phyloP scores from a whole-genome alignment of 768 basidiomycete species.

The Termitomyces sp. region DNA sequence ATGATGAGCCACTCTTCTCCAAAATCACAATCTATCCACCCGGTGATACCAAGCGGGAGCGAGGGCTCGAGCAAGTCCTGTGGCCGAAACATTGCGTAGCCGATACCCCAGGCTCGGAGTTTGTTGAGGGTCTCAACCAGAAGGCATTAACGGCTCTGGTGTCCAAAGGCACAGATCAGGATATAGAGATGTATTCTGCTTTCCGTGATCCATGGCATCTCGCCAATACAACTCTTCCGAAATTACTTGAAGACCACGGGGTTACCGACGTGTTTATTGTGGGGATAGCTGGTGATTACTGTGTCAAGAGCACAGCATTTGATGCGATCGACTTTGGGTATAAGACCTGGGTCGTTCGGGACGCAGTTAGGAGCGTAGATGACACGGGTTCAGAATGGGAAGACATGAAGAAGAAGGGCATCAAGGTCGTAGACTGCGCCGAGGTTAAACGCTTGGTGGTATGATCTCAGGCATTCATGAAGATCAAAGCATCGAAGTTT shows the following conservation, averaged over 20 bases:
- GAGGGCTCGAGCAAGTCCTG: slow-evolving; percentile 48
- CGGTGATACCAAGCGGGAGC: slow-evolving; percentile 25
- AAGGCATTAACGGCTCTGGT: slow-evolving; percentile 38
- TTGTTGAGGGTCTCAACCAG: slow-evolving; percentile 50
- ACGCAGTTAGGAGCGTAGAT: slow-evolving; percentile 43
- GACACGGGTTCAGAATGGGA: slow-evolving; percentile 30
- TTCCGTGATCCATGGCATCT: slow-evolving; percentile 59
- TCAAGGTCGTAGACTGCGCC: slow-evolving; percentile 25
- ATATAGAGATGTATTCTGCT: slow-evolving; percentile 79
- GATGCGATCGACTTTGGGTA: slow-evolving; percentile 50
- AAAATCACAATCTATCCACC: slow-evolving; percentile 41
- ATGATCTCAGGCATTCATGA: no score
- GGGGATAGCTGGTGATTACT: slow-evolving; percentile 77
- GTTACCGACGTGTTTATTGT: slow-evolving; percentile 60
- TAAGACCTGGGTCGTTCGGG: slow-evolving; percentile 45
- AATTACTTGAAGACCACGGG: slow-evolving; percentile 31
- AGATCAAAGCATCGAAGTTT: no score
- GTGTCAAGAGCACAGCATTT: slow-evolving; percentile 58
- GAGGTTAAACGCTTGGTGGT: slow-evolving; percentile 24
- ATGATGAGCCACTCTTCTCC: slow-evolving; percentile 31
- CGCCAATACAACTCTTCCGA: slow-evolving; percentile 43
- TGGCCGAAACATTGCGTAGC: slow-evolving; percentile 85
- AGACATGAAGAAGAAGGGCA: slow-evolving; percentile 30
- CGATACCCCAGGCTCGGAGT: slow-evolving; percentile 52
- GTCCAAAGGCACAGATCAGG: slow-evolving; percentile 51